These are phyloP conservation scores for Ustilago trichophora DNA, from an alignment of 1,284 basidiomycete genomes.

Conservation along the genomic window DNA sequence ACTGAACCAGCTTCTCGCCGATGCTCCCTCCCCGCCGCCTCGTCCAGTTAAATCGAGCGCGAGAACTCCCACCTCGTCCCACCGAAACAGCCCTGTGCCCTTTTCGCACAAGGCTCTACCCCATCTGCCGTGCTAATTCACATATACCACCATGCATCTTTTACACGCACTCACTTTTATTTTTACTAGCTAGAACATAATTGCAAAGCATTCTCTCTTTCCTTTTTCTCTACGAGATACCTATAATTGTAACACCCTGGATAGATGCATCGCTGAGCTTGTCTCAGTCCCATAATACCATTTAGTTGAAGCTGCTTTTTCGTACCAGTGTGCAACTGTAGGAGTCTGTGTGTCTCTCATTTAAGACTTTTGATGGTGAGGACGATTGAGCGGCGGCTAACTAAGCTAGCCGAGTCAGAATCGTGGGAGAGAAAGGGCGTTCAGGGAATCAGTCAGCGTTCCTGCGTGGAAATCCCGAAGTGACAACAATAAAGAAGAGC, in stretches of 20 bases:
- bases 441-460: neutral
- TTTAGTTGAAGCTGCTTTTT: too few relatives aligned
- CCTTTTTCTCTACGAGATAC: neutral
- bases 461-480: neutral
- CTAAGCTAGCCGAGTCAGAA: slow-evolving; percentile 9
- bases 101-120: slow-evolving; percentile 15
- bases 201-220: neutral
- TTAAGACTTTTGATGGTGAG: too few relatives aligned
- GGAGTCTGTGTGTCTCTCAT: neutral
- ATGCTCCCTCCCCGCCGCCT: slow-evolving; percentile 1
- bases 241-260: too few relatives aligned
- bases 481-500: neutral
- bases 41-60: slow-evolving; percentile 18
- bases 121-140: slow-evolving; percentile 19
- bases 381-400: too few relatives aligned
- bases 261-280: too few relatives aligned
- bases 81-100: slow-evolving; percentile 17
- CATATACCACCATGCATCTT: neutral
- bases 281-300: too few relatives aligned
- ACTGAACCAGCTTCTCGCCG: slow-evolving; percentile 1
- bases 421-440: slow-evolving; percentile 6
- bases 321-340: too few relatives aligned
- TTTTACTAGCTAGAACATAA: neutral
- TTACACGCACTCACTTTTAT: neutral
- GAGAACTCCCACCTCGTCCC: slow-evolving; percentile 12